A percentile compares a stretch with the other conserved stretches of the same genome.
These are phyloP conservation scores for Begonia masoniana DNA, from an alignment of 306 rosid species.

Conservation along the genomic window DNA sequence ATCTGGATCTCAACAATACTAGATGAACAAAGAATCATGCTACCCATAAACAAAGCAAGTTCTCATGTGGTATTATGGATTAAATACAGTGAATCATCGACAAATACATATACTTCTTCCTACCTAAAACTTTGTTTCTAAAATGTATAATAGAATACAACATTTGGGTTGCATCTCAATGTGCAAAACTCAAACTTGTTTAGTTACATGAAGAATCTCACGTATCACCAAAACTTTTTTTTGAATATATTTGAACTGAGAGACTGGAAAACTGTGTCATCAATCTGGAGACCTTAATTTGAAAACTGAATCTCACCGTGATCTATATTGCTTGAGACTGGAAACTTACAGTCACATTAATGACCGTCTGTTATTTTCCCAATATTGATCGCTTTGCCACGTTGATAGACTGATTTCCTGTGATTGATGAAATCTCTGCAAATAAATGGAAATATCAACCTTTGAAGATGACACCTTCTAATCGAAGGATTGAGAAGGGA, in stretches of 20 bases:
- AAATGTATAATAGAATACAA: neutral
- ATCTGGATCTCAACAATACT: too few species aligned
- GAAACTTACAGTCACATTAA: conserved; percentile 14
- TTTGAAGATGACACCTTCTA: neutral
- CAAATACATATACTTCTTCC: too few species aligned
- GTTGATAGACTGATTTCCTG: conserved; percentile 30
- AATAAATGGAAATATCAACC: conserved; percentile 6
- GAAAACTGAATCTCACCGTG: neutral
- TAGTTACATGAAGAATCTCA: conserved; percentile 21
- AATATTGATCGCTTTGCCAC: conserved; percentile 29
- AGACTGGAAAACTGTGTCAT: neutral
- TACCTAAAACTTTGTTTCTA: too few species aligned
- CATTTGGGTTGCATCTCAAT: conserved; percentile 2
- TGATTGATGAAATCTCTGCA: conserved; percentile 59
- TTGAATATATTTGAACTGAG: neutral
- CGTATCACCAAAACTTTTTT: neutral
- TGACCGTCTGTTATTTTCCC: conserved; percentile 31
- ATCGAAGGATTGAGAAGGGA: neutral
- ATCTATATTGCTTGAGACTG: neutral
- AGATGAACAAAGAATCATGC: too few species aligned
- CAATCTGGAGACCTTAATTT: neutral
- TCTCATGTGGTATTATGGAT: too few species aligned
- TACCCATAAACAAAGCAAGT: too few species aligned
- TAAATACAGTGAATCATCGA: too few species aligned
- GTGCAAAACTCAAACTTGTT: conserved; percentile 10